Evolutionary conservation across 768 basidiomycete genomes (phyloP).

Genomic region (Xerocomellus chrysenteron): DNA sequence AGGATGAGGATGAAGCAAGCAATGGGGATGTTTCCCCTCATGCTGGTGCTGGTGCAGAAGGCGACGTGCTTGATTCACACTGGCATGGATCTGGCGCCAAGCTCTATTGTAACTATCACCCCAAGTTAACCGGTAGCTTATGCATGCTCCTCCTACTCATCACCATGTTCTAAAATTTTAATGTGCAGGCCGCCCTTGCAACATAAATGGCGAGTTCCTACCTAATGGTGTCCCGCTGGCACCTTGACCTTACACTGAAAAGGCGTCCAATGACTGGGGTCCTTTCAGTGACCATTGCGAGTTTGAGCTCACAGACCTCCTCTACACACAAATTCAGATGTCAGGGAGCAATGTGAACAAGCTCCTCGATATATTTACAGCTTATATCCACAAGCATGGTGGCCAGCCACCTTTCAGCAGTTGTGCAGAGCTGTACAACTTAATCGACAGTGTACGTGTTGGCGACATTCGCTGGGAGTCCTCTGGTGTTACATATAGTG

Average conservation of each 20-base stretch:
- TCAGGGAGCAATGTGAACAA: neutral
- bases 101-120: constrained; percentile 7
- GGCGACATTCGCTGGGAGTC: neutral
- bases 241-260: neutral
- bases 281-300: neutral
- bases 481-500: neutral
- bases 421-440: neutral
- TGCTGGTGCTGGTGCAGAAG: too few species aligned
- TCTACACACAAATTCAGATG: neutral
- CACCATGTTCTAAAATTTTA: too few species aligned
- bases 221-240: constrained; percentile 1
- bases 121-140: neutral
- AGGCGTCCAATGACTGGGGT: neutral
- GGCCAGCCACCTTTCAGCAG: neutral
- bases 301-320: constrained; percentile 2
- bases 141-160: neutral
- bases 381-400: neutral
- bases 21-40: too few species aligned
- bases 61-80: neutral
- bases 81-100: neutral
- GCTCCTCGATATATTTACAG: neutral
- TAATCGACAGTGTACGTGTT: neutral
- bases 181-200: neutral
- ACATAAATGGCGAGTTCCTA: neutral
- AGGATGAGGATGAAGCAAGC: too few species aligned